Percentiles rank a stretch among this genome's conserved stretches.
These are phyloP conservation scores for Saprolegnia parasitica DNA, from an alignment of 352 stramenopile species.

Conservation along the genomic window DNA sequence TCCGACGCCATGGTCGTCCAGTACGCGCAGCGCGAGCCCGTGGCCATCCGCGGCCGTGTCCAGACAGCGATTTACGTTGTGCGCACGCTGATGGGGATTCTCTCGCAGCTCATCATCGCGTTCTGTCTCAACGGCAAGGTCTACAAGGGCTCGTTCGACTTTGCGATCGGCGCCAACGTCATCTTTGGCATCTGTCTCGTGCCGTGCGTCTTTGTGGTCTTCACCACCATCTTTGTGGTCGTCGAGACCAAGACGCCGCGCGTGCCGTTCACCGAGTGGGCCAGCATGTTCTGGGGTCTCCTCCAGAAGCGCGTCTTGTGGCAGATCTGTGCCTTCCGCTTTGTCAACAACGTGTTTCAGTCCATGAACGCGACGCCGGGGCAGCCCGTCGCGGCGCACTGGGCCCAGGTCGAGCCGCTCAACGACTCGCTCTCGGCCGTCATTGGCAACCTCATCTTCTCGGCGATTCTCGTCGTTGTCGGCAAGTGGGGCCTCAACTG, in stretches of 20 bases:
- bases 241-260: conserved; percentile 34
- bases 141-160: conserved; percentile 11
- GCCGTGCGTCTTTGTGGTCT: conserved; percentile 1
- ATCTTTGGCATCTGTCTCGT: conserved; percentile 7
- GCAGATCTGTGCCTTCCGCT: conserved; percentile 66
- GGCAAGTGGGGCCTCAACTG: conserved; percentile 51
- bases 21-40: conserved; percentile 27
- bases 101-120: neutral
- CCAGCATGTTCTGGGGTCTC: conserved; percentile 27
- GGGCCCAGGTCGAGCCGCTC: conserved; percentile 50
- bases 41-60: conserved; percentile 24
- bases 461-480: conserved; percentile 49
- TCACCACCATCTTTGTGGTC: conserved; percentile 34
- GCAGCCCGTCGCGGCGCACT: conserved; percentile 54
- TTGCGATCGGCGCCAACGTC: conserved; percentile 10
- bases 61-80: conserved; percentile 29
- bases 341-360: conserved; percentile 62
- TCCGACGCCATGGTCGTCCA: conserved; percentile 29
- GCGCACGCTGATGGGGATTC: neutral
- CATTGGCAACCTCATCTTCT: conserved; percentile 47
- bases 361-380: conserved; percentile 52
- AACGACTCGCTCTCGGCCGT: conserved; percentile 53
- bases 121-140: conserved; percentile 12
- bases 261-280: conserved; percentile 11
- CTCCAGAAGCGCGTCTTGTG: conserved; percentile 60